Percentiles rank a stretch among this genome's conserved stretches.
Conservation (phyloP, 805 yeast genomes). For the Metschnikowia similis region DNA sequence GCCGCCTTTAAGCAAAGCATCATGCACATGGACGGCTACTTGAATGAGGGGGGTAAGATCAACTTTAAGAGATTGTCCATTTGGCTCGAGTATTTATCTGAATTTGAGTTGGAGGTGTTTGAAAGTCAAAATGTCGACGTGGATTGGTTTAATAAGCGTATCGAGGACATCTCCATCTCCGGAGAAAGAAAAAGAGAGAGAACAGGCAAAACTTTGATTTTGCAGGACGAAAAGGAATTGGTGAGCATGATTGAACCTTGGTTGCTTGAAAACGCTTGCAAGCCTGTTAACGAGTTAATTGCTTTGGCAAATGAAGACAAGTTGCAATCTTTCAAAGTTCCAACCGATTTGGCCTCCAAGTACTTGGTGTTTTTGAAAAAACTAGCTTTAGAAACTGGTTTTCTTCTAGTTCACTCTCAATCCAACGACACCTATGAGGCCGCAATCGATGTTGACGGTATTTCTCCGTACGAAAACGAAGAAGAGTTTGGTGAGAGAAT, state of each 20-base stretch:
- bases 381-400: slow-evolving; percentile 63
- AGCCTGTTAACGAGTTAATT: slow-evolving; percentile 31
- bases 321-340: slow-evolving; percentile 34
- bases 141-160: slow-evolving; percentile 85
- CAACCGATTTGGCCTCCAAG: slow-evolving; percentile 41
- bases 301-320: slow-evolving; percentile 28
- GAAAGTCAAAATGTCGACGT: slow-evolving; percentile 81
- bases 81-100: slow-evolving; percentile 73
- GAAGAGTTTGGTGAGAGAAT: slow-evolving; percentile 59
- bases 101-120: slow-evolving; percentile 80
- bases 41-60: slow-evolving; percentile 78
- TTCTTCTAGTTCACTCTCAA: slow-evolving; percentile 61
- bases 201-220: slow-evolving; percentile 58
- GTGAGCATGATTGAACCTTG: slow-evolving; percentile 55
- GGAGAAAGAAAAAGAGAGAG: slow-evolving; percentile 68
- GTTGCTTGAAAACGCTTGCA: slow-evolving; percentile 35
- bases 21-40: slow-evolving; percentile 71
- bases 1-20: slow-evolving; percentile 83
- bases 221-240: slow-evolving; percentile 71
- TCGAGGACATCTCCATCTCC: slow-evolving; percentile 70
- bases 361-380: slow-evolving; percentile 59
- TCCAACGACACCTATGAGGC: slow-evolving; percentile 54
- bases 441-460: slow-evolving; percentile 68
- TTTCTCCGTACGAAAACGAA: slow-evolving; percentile 60
- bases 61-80: slow-evolving; percentile 65